phyloP scores from a whole-genome alignment of 108 stramenopile species.

The Tribonema minus region DNA sequence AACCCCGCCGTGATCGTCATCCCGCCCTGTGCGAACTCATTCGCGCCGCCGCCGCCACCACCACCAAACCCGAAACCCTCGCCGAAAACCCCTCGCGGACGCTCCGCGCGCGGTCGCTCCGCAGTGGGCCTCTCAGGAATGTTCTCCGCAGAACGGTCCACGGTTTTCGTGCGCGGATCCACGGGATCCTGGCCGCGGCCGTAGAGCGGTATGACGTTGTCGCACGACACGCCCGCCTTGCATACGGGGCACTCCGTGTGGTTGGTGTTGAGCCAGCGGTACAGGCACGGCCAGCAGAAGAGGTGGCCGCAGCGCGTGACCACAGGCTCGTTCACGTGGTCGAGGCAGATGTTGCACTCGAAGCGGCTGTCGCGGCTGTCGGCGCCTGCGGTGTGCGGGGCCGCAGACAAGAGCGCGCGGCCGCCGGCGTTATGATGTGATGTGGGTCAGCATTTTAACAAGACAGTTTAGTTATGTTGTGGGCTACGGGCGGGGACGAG shows the following conservation, averaged over 20 bases:
- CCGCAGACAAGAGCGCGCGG: too few relatives aligned
- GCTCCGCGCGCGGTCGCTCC: too few relatives aligned
- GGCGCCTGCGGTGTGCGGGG: too few relatives aligned
- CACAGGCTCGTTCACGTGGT: slow-evolving; percentile 71
- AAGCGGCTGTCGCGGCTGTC: slow-evolving; percentile 49
- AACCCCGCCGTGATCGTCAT: slow-evolving; percentile 39
- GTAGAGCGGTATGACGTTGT: slow-evolving; percentile 55
- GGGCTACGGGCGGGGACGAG: too few relatives aligned
- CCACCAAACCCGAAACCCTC: too few relatives aligned
- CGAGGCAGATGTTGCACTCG: slow-evolving; percentile 80
- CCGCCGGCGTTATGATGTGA: too few relatives aligned
- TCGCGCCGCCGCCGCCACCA: not conserved
- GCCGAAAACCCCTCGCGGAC: slow-evolving; percentile 1
- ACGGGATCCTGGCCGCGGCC: slow-evolving; percentile 30
- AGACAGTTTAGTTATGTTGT: too few relatives aligned
- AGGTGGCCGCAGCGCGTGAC: slow-evolving; percentile 80
- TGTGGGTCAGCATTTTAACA: too few relatives aligned
- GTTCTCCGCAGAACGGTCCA: too few relatives aligned
- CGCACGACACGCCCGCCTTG: slow-evolving; percentile 55
- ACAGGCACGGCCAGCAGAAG: slow-evolving; percentile 85
- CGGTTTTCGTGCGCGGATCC: too few relatives aligned
- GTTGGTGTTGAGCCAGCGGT: slow-evolving; percentile 56
- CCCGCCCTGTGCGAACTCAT: not conserved
- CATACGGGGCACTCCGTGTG: slow-evolving; percentile 58
- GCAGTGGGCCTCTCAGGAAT: too few relatives aligned